Conservation (phyloP, 2,329 filamentous ascomycete species). For the Colletotrichum eleusines region DNA sequence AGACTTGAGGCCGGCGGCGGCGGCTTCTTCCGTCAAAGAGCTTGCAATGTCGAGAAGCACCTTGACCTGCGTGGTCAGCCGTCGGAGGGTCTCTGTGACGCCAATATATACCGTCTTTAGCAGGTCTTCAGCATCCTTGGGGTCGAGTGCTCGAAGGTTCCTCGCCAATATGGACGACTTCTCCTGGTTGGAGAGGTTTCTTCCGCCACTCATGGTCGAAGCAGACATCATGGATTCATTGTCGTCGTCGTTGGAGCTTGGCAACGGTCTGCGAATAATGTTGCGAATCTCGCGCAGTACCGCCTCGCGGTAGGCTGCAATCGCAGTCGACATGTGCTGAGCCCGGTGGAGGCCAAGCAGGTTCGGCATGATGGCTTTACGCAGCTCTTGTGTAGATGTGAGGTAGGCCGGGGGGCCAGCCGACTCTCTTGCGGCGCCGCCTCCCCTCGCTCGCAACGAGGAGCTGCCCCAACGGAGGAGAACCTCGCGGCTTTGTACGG, state of each 20-base stretch:
- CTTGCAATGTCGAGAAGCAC: constrained; percentile 95
- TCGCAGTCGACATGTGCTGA: constrained; percentile 82
- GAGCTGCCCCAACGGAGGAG: constrained; percentile 87
- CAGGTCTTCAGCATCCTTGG: constrained; percentile 86
- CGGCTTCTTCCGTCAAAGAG: constrained; percentile 65
- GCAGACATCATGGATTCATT: constrained; percentile 88
- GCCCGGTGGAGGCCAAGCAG: constrained; percentile 85
- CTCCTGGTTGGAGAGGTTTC: constrained; percentile 82
- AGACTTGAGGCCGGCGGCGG: constrained; percentile 57
- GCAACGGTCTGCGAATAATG: constrained; percentile 85
- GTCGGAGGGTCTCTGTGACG: constrained; percentile 86
- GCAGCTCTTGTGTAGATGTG: constrained; percentile 76
- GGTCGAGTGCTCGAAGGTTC: constrained; percentile 86
- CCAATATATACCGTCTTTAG: constrained; percentile 86
- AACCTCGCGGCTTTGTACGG: constrained; percentile 78
- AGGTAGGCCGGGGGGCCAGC: constrained; percentile 85
- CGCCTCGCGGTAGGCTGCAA: constrained; percentile 85
- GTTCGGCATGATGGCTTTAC: constrained; percentile 76
- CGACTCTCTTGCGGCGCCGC: constrained; percentile 72
- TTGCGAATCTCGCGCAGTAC: constrained; percentile 88
- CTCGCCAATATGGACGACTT: constrained; percentile 90
- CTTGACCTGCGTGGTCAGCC: constrained; percentile 91
- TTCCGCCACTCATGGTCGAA: constrained; percentile 79
- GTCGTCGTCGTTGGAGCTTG: constrained; percentile 94
- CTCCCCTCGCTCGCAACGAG: constrained; percentile 77